These are phyloP conservation scores for Penicillium sp. DNA, from an alignment of 2,329 filamentous ascomycete genomes.

Conservation along the genomic window DNA sequence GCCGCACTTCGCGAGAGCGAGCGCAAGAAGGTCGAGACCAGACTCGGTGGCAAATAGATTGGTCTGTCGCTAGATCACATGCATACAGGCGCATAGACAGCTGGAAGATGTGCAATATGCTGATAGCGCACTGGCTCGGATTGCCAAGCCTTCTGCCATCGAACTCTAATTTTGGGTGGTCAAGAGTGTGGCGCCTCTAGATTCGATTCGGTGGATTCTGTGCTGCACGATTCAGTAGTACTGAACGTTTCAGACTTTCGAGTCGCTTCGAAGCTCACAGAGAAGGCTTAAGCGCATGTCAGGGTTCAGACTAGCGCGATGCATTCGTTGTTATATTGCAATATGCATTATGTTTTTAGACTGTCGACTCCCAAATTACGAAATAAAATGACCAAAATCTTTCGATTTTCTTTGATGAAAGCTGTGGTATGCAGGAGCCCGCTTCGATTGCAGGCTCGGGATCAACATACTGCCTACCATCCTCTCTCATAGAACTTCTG, in stretches of 20 bases:
- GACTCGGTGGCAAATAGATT: constrained; percentile 46
- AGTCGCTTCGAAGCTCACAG: background rate
- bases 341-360: constrained; percentile 2
- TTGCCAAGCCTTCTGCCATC: background rate
- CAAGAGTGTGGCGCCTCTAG: background rate
- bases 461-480: no score
- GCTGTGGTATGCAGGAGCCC: background rate
- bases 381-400: constrained; percentile 21
- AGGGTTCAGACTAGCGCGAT: background rate
- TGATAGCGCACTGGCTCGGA: background rate
- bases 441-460: background rate
- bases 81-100: background rate
- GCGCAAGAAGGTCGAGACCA: constrained; percentile 68
- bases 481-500: no score
- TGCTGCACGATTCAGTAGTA: background rate
- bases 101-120: constrained; percentile 17
- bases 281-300: background rate
- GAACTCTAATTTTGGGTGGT: constrained; percentile 1
- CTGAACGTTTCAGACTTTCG: background rate
- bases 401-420: background rate
- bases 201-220: background rate
- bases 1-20: constrained; percentile 62
- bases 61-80: background rate
- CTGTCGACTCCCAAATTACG: constrained; percentile 17
- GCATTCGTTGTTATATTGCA: background rate